Base-by-base conservation (phyloP, 306 rosid genomes). In the Malus sieversii region DNA sequence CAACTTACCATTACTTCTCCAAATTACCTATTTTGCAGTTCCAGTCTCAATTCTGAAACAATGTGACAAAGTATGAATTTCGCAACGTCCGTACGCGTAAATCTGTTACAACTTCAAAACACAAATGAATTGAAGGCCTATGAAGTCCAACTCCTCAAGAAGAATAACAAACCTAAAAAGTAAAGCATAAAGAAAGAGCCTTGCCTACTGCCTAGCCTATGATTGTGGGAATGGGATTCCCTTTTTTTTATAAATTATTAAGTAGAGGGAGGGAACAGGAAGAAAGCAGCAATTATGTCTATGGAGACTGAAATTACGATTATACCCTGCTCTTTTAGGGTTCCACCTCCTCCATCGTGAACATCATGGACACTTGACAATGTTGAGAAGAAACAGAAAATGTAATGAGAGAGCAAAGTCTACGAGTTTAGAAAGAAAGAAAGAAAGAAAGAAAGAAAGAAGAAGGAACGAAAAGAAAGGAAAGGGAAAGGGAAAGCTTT, bases 291-390 rank as follows among this genome's bases (percentile, higher is more conserved):
- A 66, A 61, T 33, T n/a, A 45, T 69, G 7, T 53, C 63, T 58
- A 22, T 22, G 63, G 63, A 22, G 14, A 25, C 71, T 42, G 58
- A 78, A 81, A 81, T 75, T 77, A 81, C 85, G 67, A 67, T 29
- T 70, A 75, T 72, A 46, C 81, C 85, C 85, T 84, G 20, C 6
- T 51, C 55, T n/a, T 57, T 8, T 9, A 9, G 62, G 62, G 27
- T n/a, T 57, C 25, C 62, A 8, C 25, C 5, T 20, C 11, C 61
- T 20, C 25, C 20, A 48, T 48, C 3, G 4, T 48, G 19, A 14
- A 46, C 53, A 55, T 57, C 61, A 57, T 8, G 61, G 38, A 33
- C 8, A 33, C 7, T 33, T 5, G 62, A 4, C 29, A 57, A 8
- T 1, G 2, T n/a, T 10, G 62, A 22, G 5, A 57, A 20, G 62